Percentiles rank a stretch among this genome's conserved stretches.
These are phyloP conservation scores for Hypoxylon fragiforme DNA, from an alignment of 495 filamentous ascomycete species.

Conservation along the genomic window DNA sequence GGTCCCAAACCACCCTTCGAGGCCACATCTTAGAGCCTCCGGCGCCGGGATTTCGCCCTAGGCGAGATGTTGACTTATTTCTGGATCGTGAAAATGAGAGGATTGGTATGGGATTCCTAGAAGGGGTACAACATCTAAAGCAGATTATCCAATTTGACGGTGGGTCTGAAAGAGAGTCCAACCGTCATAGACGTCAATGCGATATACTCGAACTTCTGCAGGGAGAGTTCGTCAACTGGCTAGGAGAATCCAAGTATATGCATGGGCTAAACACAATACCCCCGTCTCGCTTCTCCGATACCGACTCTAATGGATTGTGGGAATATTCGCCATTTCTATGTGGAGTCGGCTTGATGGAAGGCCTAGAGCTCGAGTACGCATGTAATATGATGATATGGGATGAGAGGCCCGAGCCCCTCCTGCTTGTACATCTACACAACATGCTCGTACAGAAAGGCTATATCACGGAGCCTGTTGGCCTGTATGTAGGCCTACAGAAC, in stretches of 20 bases:
- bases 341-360: constrained; percentile 49
- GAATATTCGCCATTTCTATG: constrained; percentile 56
- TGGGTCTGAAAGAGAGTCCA: constrained; percentile 33
- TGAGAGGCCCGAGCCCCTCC: constrained; percentile 38
- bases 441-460: constrained; percentile 48
- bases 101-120: constrained; percentile 25
- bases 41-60: constrained; percentile 37
- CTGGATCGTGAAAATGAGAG: constrained; percentile 40
- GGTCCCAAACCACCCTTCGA: constrained; percentile 37
- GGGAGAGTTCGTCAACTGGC: constrained; percentile 44
- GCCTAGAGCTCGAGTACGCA: constrained; percentile 41
- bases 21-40: constrained; percentile 41
- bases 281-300: constrained; percentile 48
- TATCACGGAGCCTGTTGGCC: constrained; percentile 33
- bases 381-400: constrained; percentile 41
- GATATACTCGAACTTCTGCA: constrained; percentile 28
- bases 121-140: constrained; percentile 32
- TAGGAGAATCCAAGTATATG: constrained; percentile 49
- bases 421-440: constrained; percentile 50
- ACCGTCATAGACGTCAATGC: constrained; percentile 26
- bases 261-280: constrained; percentile 40
- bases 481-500: constrained; percentile 30
- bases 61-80: constrained; percentile 51
- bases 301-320: constrained; percentile 52
- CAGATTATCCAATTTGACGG: constrained; percentile 36